Base-by-base conservation (phyloP, 768 basidiomycete genomes). In the Trametes cinnabarina region DNA sequence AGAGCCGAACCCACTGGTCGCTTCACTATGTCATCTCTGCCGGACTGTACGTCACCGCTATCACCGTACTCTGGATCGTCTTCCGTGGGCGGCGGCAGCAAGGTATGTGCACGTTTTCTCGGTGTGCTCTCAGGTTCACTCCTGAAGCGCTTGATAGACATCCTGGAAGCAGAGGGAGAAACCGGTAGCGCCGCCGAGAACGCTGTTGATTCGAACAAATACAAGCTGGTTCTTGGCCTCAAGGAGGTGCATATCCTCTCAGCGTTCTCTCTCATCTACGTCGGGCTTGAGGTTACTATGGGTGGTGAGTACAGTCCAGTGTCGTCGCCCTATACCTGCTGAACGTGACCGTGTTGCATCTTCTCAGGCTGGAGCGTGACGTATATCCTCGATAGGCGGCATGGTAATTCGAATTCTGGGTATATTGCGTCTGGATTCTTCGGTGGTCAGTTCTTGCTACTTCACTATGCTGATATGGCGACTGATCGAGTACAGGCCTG, bases 351-450 rank as follows among this genome's bases (percentile, higher is more conserved):
- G n/a, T n/a, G n/a, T n/a, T n/a, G n/a, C n/a, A n/a, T n/a, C n/a
- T n/a, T 23, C 10, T 42, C 8, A 74, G 76, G 76, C 22, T 79
- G 78, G 77, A 77, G 76, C 51, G 77, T 79, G 14, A 79, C 78
- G 1, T 79, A 72, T 62, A 71, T 79, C 30, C 69, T 76, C 48
- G 61, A 72, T 35, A 68, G 71, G 52, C 69, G 77, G 11, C 67
- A 69, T 30, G 77, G 77, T 5, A 74, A 72, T 8, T 64, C 69
- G 1, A 67, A 58, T 15, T 62, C 77, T 5, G 78, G 78, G 5
- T 78, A 79, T 60, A 73, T 78, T 25, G 76, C 76, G 1, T 72
- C 74, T 41, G 76, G 76, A 2, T 76, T 77, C 66, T 77, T 76
- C 50, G 77, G 73, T 11, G 72, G 72, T 68, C 42, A 11, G 58